phyloP scores from a whole-genome alignment of 208 protist species.

The Novymonas esmeraldas region DNA sequence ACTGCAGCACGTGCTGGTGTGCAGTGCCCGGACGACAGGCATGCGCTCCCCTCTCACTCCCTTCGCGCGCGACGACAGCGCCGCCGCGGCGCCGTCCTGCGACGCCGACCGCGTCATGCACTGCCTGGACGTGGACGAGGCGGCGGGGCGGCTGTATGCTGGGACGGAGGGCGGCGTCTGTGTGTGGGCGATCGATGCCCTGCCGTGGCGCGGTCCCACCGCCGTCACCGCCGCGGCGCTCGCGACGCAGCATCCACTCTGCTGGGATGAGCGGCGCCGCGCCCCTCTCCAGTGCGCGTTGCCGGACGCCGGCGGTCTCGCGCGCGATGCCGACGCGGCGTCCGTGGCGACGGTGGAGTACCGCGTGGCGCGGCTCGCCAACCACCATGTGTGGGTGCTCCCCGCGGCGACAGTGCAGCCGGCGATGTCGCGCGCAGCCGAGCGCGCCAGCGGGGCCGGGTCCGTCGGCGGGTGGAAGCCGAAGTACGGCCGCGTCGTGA shows the following conservation, averaged over 20 bases:
- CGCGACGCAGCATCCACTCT: conserved; percentile 43
- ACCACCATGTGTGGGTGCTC: conserved; percentile 65
- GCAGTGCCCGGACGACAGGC: conserved; percentile 28
- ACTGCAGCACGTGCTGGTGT: conserved; percentile 64
- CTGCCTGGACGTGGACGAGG: conserved; percentile 60
- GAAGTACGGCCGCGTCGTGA: conserved; percentile 60
- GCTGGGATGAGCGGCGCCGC: conserved; percentile 44
- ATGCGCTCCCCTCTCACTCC: conserved; percentile 48
- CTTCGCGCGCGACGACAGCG: conserved; percentile 47
- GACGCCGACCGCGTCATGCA: conserved; percentile 45
- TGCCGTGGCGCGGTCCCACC: conserved; percentile 55
- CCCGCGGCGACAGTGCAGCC: conserved; percentile 26
- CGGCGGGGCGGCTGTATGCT: conserved; percentile 47
- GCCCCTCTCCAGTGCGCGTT: conserved; percentile 33
- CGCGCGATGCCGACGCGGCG: neutral
- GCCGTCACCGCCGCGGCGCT: neutral
- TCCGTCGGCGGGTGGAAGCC: conserved; percentile 60
- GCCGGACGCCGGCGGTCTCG: neutral
- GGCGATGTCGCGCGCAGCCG: conserved; percentile 22
- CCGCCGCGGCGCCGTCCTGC: conserved; percentile 11
- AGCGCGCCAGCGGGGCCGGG: neutral
- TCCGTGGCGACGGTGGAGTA: conserved; percentile 28
- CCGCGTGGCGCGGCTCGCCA: conserved; percentile 56
- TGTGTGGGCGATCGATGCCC: conserved; percentile 57
- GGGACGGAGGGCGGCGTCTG: conserved; percentile 66